Base-by-base conservation (phyloP, 139 green algal genomes). In the Coelastrella sp. region DNA sequence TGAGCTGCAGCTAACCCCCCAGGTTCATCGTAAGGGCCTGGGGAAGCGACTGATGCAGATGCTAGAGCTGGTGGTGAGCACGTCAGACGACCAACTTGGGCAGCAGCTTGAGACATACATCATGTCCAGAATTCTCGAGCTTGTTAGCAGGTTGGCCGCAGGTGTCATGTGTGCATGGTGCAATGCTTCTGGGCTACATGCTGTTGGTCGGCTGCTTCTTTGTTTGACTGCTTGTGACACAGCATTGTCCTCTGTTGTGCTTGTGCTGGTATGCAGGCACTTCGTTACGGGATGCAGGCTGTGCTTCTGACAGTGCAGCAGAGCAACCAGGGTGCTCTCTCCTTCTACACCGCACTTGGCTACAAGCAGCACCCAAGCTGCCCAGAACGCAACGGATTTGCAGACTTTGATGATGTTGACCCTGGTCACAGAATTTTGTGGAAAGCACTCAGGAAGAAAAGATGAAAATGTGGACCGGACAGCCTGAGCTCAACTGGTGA, bases 31-130 rank as follows among this genome's bases (percentile, higher is more conserved):
- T 8, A 82, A 82, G 59, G 82, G 82, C 5, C 82, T 87, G 69
- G 82, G 82, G 23, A 75, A 40, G 71, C 57, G 57, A 17, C 82
- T 87, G 15, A 87, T 87, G 82, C 82, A 75, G 53, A 59, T 82
- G 82, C 82, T 87, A n/a, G 82, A 87, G 82, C 80, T 86, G 4
- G 25, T 86, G 48, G 80, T 86, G 67, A 57, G 80, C 51, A 48
- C 9, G n/a, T n/a, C n/a, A n/a, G n/a, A n/a, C n/a, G n/a, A n/a
- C n/a, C n/a, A n/a, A n/a, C n/a, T n/a, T n/a, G n/a, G 15, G 45
- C 45, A 57, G 45, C 45, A 57, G 45, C n/a, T n/a, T n/a, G n/a
- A n/a, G n/a, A n/a, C n/a, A n/a, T n/a, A n/a, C n/a, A n/a, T n/a
- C n/a, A n/a, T n/a, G n/a, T n/a, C n/a, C n/a, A n/a, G n/a, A n/a